Evolutionary conservation across 495 filamentous ascomycete species (phyloP).

Genomic region (Aspergillus bridgeri): DNA sequence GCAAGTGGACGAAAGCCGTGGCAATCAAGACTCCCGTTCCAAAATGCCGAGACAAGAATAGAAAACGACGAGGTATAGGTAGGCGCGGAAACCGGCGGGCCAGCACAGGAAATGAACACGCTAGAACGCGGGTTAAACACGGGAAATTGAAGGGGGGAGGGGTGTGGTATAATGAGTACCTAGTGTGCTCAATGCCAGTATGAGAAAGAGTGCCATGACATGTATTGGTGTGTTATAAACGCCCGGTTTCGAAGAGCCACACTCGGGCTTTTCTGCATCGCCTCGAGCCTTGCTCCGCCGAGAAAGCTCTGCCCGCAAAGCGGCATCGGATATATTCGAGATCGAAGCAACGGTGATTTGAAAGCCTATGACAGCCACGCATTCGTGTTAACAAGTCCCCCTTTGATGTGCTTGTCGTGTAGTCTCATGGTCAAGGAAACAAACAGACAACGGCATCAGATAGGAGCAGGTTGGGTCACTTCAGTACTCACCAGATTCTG

Average conservation of each 20-base stretch:
- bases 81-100: slow-evolving; percentile 47
- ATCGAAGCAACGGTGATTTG: slow-evolving; percentile 21
- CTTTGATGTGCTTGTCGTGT: neutral
- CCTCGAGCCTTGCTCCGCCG: slow-evolving; percentile 26
- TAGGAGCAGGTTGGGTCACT: neutral
- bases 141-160: neutral
- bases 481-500: slow-evolving; percentile 11
- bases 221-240: slow-evolving; percentile 66
- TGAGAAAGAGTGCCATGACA: slow-evolving; percentile 73
- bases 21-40: slow-evolving; percentile 84
- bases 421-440: neutral
- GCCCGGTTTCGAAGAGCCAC: slow-evolving; percentile 58
- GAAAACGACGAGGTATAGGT: slow-evolving; percentile 50
- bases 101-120: slow-evolving; percentile 54
- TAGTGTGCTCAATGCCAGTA: slow-evolving; percentile 67
- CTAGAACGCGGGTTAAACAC: slow-evolving; percentile 22
- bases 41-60: slow-evolving; percentile 79
- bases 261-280: slow-evolving; percentile 39
- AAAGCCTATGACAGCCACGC: slow-evolving; percentile 16
- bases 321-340: slow-evolving; percentile 27
- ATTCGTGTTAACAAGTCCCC: neutral
- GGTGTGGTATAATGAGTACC: slow-evolving; percentile 50
- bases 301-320: slow-evolving; percentile 32
- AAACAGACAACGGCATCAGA: too few species aligned
- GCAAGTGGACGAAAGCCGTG: slow-evolving; percentile 83